These are phyloP conservation scores for Trichoderma simmonsii DNA, from an alignment of 2,329 filamentous ascomycete species.

Conservation along the genomic window DNA sequence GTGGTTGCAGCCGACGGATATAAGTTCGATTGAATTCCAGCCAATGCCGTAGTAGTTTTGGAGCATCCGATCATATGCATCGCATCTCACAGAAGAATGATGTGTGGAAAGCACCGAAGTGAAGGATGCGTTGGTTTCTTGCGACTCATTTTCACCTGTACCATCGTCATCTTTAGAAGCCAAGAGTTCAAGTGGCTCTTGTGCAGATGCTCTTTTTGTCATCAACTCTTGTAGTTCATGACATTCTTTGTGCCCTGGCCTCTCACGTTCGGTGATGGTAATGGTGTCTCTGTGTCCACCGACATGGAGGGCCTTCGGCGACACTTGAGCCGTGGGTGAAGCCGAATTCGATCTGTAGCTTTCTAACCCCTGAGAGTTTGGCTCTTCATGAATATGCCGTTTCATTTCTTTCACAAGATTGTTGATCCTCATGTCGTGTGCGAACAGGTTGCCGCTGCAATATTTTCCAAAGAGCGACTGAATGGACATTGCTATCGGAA, in stretches of 20 bases:
- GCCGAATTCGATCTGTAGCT: neutral
- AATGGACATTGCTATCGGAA: slow-evolving; percentile 54
- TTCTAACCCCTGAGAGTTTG: neutral
- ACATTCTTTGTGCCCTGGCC: no score
- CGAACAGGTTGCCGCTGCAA: slow-evolving; percentile 60
- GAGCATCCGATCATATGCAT: slow-evolving; percentile 36
- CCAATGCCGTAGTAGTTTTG: slow-evolving; percentile 26
- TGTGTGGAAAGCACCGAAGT: slow-evolving; percentile 19
- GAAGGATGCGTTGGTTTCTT: slow-evolving; percentile 18
- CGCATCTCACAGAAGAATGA: slow-evolving; percentile 28
- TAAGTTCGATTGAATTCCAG: slow-evolving; percentile 33
- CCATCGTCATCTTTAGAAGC: neutral
- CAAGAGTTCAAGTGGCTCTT: neutral
- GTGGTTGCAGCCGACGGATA: slow-evolving; percentile 37
- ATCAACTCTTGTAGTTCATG: neutral
- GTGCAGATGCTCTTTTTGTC: neutral
- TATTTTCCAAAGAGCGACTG: slow-evolving; percentile 65
- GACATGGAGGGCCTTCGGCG: neutral
- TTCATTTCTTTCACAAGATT: slow-evolving; percentile 4
- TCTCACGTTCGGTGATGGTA: neutral
- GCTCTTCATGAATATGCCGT: neutral
- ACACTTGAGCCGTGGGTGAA: neutral
- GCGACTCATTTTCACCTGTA: slow-evolving; percentile 11
- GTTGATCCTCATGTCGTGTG: slow-evolving; percentile 63
- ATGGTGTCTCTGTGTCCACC: neutral